Evolutionary conservation across 2,329 filamentous ascomycete species (phyloP).

Genomic region (Aspergillus costaricaensis): DNA sequence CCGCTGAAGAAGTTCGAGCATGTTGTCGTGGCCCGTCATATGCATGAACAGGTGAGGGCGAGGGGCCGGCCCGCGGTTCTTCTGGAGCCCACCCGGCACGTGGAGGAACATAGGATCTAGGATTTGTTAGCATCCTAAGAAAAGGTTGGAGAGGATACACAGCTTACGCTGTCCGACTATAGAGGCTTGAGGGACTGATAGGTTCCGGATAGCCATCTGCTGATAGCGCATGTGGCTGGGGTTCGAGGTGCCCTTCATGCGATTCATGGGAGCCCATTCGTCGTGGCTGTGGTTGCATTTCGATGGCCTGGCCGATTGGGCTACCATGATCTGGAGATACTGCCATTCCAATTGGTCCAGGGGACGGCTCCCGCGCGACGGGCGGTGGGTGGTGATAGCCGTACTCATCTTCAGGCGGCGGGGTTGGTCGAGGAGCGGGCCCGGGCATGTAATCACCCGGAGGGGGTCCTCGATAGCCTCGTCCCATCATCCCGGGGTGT

Average conservation of each 20-base stretch:
- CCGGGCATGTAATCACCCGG: conserved; percentile 54
- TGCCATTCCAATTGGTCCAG: conserved; percentile 37
- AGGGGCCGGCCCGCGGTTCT: conserved; percentile 16
- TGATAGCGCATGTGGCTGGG: conserved; percentile 30
- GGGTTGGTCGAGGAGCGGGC: conserved; percentile 24
- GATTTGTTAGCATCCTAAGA: conserved; percentile 19
- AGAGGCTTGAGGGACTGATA: conserved; percentile 69
- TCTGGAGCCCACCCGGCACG: conserved; percentile 44
- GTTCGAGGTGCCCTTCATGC: conserved; percentile 35
- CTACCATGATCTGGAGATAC: conserved; percentile 36
- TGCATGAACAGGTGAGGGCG: conserved; percentile 24
- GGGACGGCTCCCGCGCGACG: conserved; percentile 33
- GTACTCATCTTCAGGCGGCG: conserved; percentile 30
- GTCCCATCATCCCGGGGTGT: conserved; percentile 46
- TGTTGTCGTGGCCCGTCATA: conserved; percentile 26
- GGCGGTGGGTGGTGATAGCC: conserved; percentile 28
- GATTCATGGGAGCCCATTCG: conserved; percentile 36
- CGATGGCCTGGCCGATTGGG: conserved; percentile 66
- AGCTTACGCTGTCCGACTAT: conserved; percentile 72
- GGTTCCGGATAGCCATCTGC: conserved; percentile 28
- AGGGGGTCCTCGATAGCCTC: conserved; percentile 47
- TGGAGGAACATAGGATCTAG: conserved; percentile 47
- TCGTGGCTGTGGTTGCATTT: conserved; percentile 74
- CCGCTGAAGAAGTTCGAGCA: conserved; percentile 41
- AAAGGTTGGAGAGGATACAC: not conserved